Conservation (phyloP, 306 rosid genomes). For the Leucaena leucocephala region DNA sequence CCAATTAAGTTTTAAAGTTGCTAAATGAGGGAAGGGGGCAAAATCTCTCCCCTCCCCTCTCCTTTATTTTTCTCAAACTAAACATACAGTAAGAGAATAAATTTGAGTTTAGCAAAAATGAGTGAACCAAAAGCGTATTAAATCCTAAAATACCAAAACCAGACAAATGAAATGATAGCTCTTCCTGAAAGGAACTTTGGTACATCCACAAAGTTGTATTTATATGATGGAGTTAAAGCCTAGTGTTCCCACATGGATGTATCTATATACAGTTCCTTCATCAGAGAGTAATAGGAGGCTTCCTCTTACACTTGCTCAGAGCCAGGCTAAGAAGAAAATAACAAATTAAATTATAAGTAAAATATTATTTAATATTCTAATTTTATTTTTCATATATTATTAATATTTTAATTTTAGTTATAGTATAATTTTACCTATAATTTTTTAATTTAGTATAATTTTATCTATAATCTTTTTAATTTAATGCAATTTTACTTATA, state of each 20-base stretch:
- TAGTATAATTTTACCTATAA: too few species aligned
- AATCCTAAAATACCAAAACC: neutral
- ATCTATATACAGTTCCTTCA: conserved; percentile 24
- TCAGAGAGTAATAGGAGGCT: neutral
- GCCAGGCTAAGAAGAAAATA: conserved; percentile 29
- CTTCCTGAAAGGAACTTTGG: neutral
- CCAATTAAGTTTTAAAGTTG: too few species aligned
- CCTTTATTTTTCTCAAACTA: too few species aligned
- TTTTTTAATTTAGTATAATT: too few species aligned
- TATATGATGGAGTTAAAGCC: neutral
- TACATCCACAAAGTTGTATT: conserved; percentile 26
- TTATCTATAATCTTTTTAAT: too few species aligned
- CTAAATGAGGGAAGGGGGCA: too few species aligned
- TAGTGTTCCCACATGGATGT: neutral
- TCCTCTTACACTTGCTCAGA: conserved; percentile 38
- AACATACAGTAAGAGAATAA: too few species aligned
- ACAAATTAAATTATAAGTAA: neutral
- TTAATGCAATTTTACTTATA: too few species aligned
- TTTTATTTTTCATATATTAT: too few species aligned
- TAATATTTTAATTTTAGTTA: too few species aligned
- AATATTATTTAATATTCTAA: too few species aligned
- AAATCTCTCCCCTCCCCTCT: too few species aligned
- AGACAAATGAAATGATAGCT: neutral
- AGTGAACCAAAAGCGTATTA: neutral
- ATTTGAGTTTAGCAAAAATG: neutral